phyloP scores from a whole-genome alignment of 2,329 filamentous ascomycete species.

The Fusarium napiforme region DNA sequence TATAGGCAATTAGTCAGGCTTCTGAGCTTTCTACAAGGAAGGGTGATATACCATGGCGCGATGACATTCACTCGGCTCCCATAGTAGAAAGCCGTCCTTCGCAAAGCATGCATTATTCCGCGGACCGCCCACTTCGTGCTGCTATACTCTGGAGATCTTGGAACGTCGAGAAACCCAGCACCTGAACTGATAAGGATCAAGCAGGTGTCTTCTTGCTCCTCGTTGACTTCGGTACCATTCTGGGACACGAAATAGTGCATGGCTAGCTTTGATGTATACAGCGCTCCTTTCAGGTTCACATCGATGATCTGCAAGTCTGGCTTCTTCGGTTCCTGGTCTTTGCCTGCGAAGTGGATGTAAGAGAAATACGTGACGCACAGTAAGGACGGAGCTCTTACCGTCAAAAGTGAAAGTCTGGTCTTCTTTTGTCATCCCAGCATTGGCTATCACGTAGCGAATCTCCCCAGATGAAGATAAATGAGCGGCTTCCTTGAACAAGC shows the following conservation, averaged over 20 bases:
- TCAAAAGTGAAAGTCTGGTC: constrained; percentile 4
- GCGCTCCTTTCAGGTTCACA: background rate
- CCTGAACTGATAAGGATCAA: constrained; percentile 1
- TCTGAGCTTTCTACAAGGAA: background rate
- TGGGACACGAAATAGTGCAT: constrained; percentile 3
- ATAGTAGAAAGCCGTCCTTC: background rate
- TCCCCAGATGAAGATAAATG: background rate
- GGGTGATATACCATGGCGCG: background rate
- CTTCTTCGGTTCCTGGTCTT: background rate
- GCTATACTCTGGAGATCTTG: constrained; percentile 1
- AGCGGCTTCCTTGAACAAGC: background rate
- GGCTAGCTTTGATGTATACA: background rate
- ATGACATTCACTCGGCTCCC: constrained; percentile 3
- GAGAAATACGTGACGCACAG: background rate
- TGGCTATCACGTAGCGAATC: constrained; percentile 1
- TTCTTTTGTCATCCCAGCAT: constrained; percentile 4
- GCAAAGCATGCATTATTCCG: constrained; percentile 8
- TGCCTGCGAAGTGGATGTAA: background rate
- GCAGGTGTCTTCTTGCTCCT: background rate
- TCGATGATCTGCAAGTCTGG: background rate
- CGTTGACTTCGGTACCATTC: background rate
- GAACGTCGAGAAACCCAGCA: background rate
- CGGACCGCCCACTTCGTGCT: constrained; percentile 13
- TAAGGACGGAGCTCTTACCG: background rate
- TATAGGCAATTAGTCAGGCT: rapidly evolving